Percentiles rank a stretch among this genome's conserved stretches.
These are phyloP conservation scores for Rostrohypoxylon terebratum DNA, from an alignment of 495 filamentous ascomycete genomes.

Conservation along the genomic window DNA sequence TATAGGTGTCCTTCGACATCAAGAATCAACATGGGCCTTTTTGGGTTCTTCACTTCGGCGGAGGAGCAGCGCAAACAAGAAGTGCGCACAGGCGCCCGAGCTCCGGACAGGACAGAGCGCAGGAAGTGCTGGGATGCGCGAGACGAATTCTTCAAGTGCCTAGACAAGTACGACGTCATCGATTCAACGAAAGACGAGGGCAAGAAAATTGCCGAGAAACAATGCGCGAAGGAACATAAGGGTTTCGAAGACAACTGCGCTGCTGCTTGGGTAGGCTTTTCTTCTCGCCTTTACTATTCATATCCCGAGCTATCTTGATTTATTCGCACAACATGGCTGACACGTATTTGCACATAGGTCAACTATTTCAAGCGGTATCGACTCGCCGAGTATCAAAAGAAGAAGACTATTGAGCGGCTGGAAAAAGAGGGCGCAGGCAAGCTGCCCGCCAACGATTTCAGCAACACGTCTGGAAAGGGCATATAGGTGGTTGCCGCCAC, in stretches of 20 bases:
- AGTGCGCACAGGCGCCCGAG: constrained; percentile 70
- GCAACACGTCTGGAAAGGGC: constrained; percentile 25
- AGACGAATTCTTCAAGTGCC: constrained; percentile 85
- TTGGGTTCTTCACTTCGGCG: constrained; percentile 56
- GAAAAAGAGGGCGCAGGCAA: constrained; percentile 80
- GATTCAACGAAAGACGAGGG: constrained; percentile 79
- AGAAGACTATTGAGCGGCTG: constrained; percentile 80
- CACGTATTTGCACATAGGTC: constrained; percentile 66
- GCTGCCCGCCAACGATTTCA: constrained; percentile 56
- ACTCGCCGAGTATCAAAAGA: constrained; percentile 89
- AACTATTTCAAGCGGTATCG: constrained; percentile 97
- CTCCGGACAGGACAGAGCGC: constrained; percentile 81
- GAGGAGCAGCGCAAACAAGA: constrained; percentile 63
- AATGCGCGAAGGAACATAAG: constrained; percentile 73
- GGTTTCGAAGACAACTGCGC: constrained; percentile 83
- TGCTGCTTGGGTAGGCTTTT: constrained; percentile 76
- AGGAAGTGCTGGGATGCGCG: constrained; percentile 86
- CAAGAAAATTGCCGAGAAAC: constrained; percentile 68
- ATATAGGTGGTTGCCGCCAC: constrained; percentile 1
- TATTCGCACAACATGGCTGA: background rate
- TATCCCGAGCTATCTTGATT: background rate
- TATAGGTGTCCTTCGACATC: background rate
- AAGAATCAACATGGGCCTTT: constrained; percentile 56
- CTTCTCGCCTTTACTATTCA: background rate
- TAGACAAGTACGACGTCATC: constrained; percentile 83